Evolutionary conservation across 805 yeast genomes (phyloP).

Genomic region (Yamadazyma paraphyllophila): DNA sequence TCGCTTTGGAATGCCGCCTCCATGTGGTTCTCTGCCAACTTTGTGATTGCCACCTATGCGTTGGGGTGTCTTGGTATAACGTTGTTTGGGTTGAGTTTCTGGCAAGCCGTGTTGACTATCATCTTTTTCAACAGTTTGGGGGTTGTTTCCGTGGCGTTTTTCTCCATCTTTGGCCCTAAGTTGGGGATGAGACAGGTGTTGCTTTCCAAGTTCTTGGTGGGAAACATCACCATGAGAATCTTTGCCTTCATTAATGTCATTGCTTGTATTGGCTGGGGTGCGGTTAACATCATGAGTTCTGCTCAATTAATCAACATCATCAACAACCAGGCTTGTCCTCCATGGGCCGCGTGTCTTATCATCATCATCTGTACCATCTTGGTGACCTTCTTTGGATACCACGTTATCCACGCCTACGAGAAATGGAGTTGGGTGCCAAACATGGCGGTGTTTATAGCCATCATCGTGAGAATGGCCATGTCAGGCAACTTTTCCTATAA

Average conservation of each 20-base stretch:
- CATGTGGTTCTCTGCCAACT: constrained; percentile 90
- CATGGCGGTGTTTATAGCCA: constrained; percentile 65
- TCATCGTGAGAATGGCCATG: constrained; percentile 72
- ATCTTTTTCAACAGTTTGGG: constrained; percentile 76
- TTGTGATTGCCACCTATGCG: constrained; percentile 80
- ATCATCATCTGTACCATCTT: constrained; percentile 64
- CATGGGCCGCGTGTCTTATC: constrained; percentile 88
- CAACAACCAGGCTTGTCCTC: constrained; percentile 66
- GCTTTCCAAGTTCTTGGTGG: constrained; percentile 72
- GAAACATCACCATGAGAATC: constrained; percentile 71
- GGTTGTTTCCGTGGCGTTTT: constrained; percentile 74
- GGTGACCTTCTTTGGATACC: constrained; percentile 82
- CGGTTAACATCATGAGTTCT: constrained; percentile 85
- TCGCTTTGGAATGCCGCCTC: constrained; percentile 70
- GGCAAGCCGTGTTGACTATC: constrained; percentile 65
- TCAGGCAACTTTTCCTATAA: constrained; percentile 53
- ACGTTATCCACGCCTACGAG: constrained; percentile 77
- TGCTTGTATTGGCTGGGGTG: constrained; percentile 95
- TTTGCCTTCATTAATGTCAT: constrained; percentile 74
- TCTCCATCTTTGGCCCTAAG: constrained; percentile 78
- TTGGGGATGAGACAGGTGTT: constrained; percentile 89
- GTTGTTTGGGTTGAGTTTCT: constrained; percentile 66
- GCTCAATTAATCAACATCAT: constrained; percentile 81
- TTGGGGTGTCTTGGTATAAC: constrained; percentile 65
- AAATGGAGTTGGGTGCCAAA: constrained; percentile 89